Evolutionary conservation across 805 yeast genomes (phyloP).

Genomic region (Cyberlindnera mrakii): DNA sequence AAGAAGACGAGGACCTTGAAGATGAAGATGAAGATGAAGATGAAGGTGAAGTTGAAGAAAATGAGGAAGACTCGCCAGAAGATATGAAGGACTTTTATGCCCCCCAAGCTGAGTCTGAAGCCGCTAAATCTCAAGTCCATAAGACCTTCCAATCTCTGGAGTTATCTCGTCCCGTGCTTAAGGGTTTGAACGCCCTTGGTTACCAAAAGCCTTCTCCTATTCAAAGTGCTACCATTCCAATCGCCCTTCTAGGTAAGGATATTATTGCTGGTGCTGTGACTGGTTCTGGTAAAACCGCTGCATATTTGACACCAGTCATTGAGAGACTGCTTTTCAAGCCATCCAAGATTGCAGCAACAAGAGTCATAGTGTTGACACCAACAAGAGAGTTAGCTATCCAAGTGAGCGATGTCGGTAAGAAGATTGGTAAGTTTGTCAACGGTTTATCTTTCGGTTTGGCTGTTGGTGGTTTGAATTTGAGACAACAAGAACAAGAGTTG

Average conservation of each 20-base stretch:
- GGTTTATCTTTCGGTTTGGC: slow-evolving; percentile 88
- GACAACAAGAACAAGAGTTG: slow-evolving; percentile 93
- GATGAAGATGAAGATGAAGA: slow-evolving; percentile 22
- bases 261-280: slow-evolving; percentile 99
- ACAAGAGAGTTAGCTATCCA: slow-evolving; percentile 98
- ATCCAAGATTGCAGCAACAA: slow-evolving; percentile 74
- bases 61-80: slow-evolving; percentile 65
- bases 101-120: slow-evolving; percentile 44
- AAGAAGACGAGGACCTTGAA: slow-evolving; percentile 22
- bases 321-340: slow-evolving; percentile 91
- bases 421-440: slow-evolving; percentile 68
- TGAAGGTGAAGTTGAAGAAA: slow-evolving; percentile 28
- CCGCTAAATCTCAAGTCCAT: slow-evolving; percentile 47
- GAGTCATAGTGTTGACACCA: slow-evolving; percentile 89
- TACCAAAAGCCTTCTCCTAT: slow-evolving; percentile 90
- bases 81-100: slow-evolving; percentile 79
- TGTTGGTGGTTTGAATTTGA: slow-evolving; percentile 93
- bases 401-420: slow-evolving; percentile 88
- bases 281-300: slow-evolving; percentile 99
- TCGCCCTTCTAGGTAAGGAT: slow-evolving; percentile 90
- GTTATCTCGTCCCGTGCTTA: slow-evolving; percentile 84
- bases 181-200: slow-evolving; percentile 75
- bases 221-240: slow-evolving; percentile 90
- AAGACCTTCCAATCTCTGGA: slow-evolving; percentile 69
- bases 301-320: slow-evolving; percentile 91